Percentiles rank a stretch among this genome's conserved stretches.
Evolutionary conservation across 139 green algal species (phyloP).

Genomic region (Tetradesmus lagerheimii): DNA sequence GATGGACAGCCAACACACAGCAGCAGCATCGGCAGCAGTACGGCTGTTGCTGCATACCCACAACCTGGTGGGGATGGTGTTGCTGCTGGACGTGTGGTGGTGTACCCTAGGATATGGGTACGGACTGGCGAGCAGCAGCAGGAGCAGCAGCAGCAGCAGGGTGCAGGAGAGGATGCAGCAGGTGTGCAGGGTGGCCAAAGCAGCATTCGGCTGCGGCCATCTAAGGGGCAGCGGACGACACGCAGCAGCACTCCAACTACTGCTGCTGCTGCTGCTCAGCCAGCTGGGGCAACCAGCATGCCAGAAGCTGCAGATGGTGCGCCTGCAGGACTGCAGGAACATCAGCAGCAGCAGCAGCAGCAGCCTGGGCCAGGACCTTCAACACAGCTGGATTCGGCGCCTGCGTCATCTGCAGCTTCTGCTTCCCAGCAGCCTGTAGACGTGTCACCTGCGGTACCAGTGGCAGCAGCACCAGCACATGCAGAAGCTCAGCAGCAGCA

Average conservation of each 20-base stretch:
- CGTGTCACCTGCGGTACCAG: neutral
- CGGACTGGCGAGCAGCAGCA: neutral
- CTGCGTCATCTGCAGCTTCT: neutral
- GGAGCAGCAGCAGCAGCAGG: neutral
- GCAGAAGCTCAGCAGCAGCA: neutral
- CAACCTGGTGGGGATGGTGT: neutral
- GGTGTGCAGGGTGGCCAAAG: too few relatives aligned
- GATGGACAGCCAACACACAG: neutral
- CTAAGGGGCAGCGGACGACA: neutral
- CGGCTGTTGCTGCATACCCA: neutral
- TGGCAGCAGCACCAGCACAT: neutral
- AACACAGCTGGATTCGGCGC: neutral
- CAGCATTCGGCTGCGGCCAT: neutral
- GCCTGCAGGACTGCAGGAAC: neutral
- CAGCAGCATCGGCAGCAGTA: constrained; percentile 6
- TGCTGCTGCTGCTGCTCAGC: neutral
- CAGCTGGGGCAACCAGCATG: neutral
- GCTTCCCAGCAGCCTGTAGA: too few relatives aligned
- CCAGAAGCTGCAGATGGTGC: neutral
- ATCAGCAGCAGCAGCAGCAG: too few relatives aligned
- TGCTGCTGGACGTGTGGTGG: neutral
- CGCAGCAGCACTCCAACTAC: neutral
- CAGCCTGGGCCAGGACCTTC: neutral
- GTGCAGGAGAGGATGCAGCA: neutral
- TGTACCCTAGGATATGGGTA: constrained; percentile 19